Conservation (phyloP, 257 asterid genomes). For the Ballota nigra region DNA sequence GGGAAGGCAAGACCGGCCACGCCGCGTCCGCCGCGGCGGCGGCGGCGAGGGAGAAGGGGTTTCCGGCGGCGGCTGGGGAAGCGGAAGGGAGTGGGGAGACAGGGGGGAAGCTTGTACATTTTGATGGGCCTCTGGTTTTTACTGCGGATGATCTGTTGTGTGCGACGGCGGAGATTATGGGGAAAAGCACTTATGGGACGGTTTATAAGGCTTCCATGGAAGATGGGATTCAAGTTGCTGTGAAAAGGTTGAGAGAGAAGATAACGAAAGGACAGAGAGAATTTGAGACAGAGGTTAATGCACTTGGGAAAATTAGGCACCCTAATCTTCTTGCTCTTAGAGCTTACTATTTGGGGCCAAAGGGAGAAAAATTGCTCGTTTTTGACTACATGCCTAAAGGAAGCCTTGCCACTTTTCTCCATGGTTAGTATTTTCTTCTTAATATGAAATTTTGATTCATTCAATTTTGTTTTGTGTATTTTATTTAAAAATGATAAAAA, state of each 20-base stretch:
- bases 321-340: conserved; percentile 87
- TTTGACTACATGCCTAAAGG: conserved; percentile 93
- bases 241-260: conserved; percentile 92
- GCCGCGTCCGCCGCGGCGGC: conserved; percentile 19
- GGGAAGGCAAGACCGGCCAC: conserved; percentile 26
- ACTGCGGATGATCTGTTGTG: conserved; percentile 89
- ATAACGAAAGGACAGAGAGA: conserved; percentile 80
- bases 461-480: too few species aligned
- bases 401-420: conserved; percentile 81
- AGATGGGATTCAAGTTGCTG: conserved; percentile 89
- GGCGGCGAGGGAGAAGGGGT: conserved; percentile 37
- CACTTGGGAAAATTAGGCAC: conserved; percentile 78
- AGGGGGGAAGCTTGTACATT: conserved; percentile 93
- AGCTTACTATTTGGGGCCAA: conserved; percentile 91
- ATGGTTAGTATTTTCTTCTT: conserved; percentile 25
- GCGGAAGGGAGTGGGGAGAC: conserved; percentile 59
- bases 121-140: conserved; percentile 80
- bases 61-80: conserved; percentile 38
- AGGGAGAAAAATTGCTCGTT: conserved; percentile 94
- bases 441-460: too few species aligned
- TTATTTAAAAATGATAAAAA: too few species aligned
- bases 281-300: conserved; percentile 77
- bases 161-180: conserved; percentile 97
- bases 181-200: conserved; percentile 93
- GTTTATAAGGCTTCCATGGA: conserved; percentile 89